Percentiles rank a stretch among this genome's conserved stretches.
phyloP scores from a whole-genome alignment of 176 grass and related monocot genomes.

The Carex kokanica region DNA sequence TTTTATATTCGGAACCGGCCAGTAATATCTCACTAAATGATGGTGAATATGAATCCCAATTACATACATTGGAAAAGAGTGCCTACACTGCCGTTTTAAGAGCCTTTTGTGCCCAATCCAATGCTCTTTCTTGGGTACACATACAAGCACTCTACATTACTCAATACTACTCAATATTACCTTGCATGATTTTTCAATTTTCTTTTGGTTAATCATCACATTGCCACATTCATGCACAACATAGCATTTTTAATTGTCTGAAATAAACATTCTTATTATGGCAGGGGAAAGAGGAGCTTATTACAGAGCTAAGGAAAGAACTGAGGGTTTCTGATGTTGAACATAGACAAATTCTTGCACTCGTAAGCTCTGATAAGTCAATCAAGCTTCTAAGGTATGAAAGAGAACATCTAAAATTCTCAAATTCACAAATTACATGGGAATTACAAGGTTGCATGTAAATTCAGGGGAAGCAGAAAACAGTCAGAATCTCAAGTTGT shows the following conservation, averaged over 20 bases:
- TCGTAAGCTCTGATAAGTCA: slow-evolving; percentile 47
- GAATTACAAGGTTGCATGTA: slow-evolving; percentile 23
- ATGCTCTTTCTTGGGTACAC: slow-evolving; percentile 57
- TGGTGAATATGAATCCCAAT: slow-evolving; percentile 38
- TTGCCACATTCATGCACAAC: neutral
- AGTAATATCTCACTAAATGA: slow-evolving; percentile 28
- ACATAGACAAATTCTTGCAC: slow-evolving; percentile 56
- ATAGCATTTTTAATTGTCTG: slow-evolving; percentile 3
- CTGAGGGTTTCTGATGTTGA: slow-evolving; percentile 61
- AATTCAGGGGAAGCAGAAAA: slow-evolving; percentile 34
- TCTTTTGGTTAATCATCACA: neutral
- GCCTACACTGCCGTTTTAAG: slow-evolving; percentile 65
- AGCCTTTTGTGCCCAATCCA: slow-evolving; percentile 53
- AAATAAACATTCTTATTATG: slow-evolving; percentile 26
- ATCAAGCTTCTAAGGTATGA: slow-evolving; percentile 54
- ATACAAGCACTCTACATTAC: neutral
- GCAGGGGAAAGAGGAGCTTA: slow-evolving; percentile 52
- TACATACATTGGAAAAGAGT: slow-evolving; percentile 56
- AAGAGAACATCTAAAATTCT: slow-evolving; percentile 21
- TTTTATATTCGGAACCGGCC: neutral
- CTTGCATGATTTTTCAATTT: neutral
- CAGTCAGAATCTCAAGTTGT: slow-evolving; percentile 28
- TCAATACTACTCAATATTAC: slow-evolving; percentile 13
- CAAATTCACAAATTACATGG: slow-evolving; percentile 2
- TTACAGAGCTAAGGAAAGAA: slow-evolving; percentile 51